Conservation (phyloP, 345 rosid species). For the Hibiscus mutabilis region DNA sequence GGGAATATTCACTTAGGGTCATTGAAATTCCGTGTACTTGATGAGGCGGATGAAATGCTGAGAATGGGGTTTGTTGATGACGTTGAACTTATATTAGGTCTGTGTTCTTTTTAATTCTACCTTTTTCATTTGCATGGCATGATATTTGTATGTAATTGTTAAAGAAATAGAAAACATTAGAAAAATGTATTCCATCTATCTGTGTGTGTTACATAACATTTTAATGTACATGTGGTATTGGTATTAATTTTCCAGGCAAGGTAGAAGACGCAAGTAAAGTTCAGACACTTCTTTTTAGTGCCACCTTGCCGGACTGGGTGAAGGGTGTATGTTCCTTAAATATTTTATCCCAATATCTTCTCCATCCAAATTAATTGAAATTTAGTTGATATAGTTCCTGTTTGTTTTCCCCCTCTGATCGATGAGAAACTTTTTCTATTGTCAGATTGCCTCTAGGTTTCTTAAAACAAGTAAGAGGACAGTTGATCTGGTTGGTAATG, state of each 20-base stretch:
- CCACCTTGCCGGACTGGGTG: conserved; percentile 90
- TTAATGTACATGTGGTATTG: background rate
- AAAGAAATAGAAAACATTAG: background rate
- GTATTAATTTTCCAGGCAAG: conserved; percentile 50
- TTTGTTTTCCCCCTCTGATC: background rate
- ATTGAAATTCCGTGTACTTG: conserved; percentile 89
- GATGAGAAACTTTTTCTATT: background rate
- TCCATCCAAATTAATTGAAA: background rate
- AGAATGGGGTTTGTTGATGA: conserved; percentile 98
- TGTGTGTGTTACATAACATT: background rate
- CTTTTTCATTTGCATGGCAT: background rate
- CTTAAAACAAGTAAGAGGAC: conserved; percentile 69
- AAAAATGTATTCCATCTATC: background rate
- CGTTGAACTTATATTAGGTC: conserved; percentile 91
- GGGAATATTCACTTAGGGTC: conserved; percentile 53
- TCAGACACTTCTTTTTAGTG: conserved; percentile 98
- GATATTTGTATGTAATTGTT: background rate
- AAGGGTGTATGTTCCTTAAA: conserved; percentile 47
- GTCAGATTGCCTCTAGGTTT: conserved; percentile 65
- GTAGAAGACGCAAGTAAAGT: conserved; percentile 78
- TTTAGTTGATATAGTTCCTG: background rate
- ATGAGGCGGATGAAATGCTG: conserved; percentile 99
- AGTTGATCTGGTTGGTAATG: conserved; percentile 96
- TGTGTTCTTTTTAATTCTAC: background rate
- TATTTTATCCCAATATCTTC: background rate